These are phyloP conservation scores for Lactarius pseudohatsudake DNA, from an alignment of 768 basidiomycete genomes.

Conservation along the genomic window DNA sequence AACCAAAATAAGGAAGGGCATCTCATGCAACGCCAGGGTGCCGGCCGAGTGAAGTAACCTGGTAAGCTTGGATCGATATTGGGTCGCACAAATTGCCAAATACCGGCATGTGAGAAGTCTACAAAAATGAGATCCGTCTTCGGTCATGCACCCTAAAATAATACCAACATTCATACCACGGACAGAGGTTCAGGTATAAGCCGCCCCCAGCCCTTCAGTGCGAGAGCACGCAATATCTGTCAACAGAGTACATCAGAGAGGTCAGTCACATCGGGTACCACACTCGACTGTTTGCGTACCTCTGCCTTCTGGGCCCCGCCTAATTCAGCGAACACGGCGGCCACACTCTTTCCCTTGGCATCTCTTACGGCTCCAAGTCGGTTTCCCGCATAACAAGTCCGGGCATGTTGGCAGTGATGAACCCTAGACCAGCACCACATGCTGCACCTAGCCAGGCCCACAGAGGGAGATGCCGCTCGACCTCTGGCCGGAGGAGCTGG, in stretches of 20 bases:
- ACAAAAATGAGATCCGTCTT: background rate
- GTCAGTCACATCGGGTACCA: background rate
- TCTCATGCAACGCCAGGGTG: background rate
- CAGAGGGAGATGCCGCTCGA: slow-evolving; percentile 65
- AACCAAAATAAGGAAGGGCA: background rate
- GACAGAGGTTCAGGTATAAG: slow-evolving; percentile 31
- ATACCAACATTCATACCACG: background rate
- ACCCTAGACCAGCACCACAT: slow-evolving; percentile 59
- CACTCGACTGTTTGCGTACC: slow-evolving; percentile 44
- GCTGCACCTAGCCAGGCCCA: slow-evolving; percentile 74
- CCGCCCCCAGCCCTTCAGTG: slow-evolving; percentile 76
- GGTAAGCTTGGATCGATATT: too few species aligned
- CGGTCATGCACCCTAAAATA: background rate
- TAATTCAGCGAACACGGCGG: slow-evolving; percentile 78
- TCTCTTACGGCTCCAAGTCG: slow-evolving; percentile 89
- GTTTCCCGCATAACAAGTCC: slow-evolving; percentile 85
- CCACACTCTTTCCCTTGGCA: slow-evolving; percentile 93
- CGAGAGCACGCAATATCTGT: slow-evolving; percentile 78
- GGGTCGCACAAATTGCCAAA: background rate
- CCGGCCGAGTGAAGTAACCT: too few species aligned
- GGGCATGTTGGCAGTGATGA: slow-evolving; percentile 72
- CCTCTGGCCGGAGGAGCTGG: slow-evolving; percentile 81
- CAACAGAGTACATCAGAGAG: background rate
- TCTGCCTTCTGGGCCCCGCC: slow-evolving; percentile 82
- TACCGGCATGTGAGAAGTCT: background rate